These are phyloP conservation scores for Mimosa bimucronata DNA, from an alignment of 306 rosid genomes.

Conservation along the genomic window DNA sequence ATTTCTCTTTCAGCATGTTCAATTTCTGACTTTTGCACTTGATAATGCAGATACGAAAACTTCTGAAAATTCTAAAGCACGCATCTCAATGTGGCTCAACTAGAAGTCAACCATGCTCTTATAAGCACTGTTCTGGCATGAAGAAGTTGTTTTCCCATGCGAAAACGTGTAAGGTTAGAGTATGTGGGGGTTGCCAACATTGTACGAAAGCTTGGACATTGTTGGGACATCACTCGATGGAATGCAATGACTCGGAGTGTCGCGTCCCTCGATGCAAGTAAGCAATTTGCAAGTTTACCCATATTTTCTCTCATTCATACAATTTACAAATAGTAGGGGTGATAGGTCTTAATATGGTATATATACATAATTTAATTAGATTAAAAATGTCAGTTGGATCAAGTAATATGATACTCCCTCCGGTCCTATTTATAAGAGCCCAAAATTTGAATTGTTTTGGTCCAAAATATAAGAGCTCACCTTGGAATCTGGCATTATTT, in stretches of 20 bases:
- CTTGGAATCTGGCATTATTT: no score
- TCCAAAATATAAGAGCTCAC: no score
- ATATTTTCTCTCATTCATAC: not conserved
- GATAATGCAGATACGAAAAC: slow-evolving; percentile 20
- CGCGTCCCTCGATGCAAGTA: slow-evolving; percentile 50
- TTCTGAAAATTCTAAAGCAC: slow-evolving; percentile 41
- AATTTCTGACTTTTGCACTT: slow-evolving; percentile 10
- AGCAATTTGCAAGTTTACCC: slow-evolving; percentile 14
- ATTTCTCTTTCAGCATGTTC: not conserved
- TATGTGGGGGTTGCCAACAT: slow-evolving; percentile 39
- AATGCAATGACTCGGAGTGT: slow-evolving; percentile 48
- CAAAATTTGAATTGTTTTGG: no score
- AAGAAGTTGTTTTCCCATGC: slow-evolving; percentile 50
- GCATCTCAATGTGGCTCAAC: slow-evolving; percentile 38
- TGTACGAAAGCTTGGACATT: slow-evolving; percentile 48
- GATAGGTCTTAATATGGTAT: no score
- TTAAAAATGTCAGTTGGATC: no score
- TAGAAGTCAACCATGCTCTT: slow-evolving; percentile 43
- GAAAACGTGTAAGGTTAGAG: slow-evolving; percentile 37
- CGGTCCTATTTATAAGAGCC: no score
- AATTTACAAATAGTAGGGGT: no score
- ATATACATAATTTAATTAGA: no score
- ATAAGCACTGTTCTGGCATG: slow-evolving; percentile 1
- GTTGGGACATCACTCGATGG: slow-evolving; percentile 19
- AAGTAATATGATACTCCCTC: no score